Percentiles rank a stretch among this genome's conserved stretches.
Evolutionary conservation across 106 monocot genomes (phyloP).

Genomic region (Phalaenopsis aphrodite): DNA sequence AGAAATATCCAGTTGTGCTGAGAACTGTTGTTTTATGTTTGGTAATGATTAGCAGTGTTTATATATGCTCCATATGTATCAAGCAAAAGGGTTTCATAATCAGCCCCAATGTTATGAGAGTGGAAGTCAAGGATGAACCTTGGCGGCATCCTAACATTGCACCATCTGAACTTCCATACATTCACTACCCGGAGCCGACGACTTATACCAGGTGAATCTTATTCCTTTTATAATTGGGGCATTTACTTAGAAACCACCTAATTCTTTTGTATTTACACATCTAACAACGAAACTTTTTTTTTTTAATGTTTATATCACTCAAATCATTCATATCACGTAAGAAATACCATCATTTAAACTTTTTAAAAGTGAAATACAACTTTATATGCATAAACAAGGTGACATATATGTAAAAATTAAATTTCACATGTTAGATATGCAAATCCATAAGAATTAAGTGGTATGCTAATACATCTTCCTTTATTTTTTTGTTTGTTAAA

Average conservation of each 20-base stretch:
- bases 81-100: slow-evolving; percentile 21
- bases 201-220: slow-evolving; percentile 29
- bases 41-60: slow-evolving; percentile 13
- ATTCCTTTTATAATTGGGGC: not conserved
- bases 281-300: too few species aligned
- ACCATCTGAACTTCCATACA: slow-evolving; percentile 16
- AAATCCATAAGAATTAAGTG: too few species aligned
- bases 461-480: too few species aligned
- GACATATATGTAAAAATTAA: too few species aligned
- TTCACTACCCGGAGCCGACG: slow-evolving; percentile 34
- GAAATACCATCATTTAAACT: too few species aligned
- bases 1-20: slow-evolving; percentile 13
- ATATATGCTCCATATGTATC: slow-evolving; percentile 11
- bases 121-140: slow-evolving; percentile 8
- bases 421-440: too few species aligned
- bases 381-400: too few species aligned
- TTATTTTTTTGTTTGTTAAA: not conserved
- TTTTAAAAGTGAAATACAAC: too few species aligned
- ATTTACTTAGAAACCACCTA: too few species aligned
- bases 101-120: slow-evolving; percentile 10
- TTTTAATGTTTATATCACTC: too few species aligned
- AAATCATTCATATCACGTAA: too few species aligned
- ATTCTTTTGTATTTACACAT: too few species aligned
- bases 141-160: slow-evolving; percentile 16
- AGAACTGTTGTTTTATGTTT: slow-evolving; percentile 12